Conservation (phyloP, 768 basidiomycete species). For the Bullera alba region DNA sequence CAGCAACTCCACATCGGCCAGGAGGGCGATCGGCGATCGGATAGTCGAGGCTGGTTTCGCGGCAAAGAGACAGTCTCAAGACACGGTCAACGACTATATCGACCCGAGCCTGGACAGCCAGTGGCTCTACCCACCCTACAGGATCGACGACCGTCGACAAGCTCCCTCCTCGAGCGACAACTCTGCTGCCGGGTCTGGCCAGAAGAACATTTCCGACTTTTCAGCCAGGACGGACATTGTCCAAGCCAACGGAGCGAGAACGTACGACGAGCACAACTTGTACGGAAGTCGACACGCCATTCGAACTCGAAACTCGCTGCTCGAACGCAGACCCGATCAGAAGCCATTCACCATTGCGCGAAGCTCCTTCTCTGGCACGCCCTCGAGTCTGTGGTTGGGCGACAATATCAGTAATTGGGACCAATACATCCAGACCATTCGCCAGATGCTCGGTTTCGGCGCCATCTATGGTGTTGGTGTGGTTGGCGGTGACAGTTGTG, state of each 20-base stretch:
- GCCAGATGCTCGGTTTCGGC: constrained; percentile 71
- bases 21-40: background rate
- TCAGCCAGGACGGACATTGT: constrained; percentile 9
- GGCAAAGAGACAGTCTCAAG: background rate
- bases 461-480: constrained; percentile 61
- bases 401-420: constrained; percentile 69
- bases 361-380: constrained; percentile 27
- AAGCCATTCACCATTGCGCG: constrained; percentile 50
- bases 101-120: constrained; percentile 5
- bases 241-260: constrained; percentile 8
- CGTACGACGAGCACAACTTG: constrained; percentile 9
- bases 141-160: constrained; percentile 6
- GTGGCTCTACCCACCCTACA: constrained; percentile 12
- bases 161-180: constrained; percentile 1
- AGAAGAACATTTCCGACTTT: constrained; percentile 10
- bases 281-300: constrained; percentile 4
- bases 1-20: background rate
- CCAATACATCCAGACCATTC: constrained; percentile 61
- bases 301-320: background rate
- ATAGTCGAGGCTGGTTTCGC: background rate
- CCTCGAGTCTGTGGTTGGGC: constrained; percentile 49
- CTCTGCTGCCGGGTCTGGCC: constrained; percentile 2
- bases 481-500: constrained; percentile 70
- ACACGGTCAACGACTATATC: background rate
- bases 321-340: background rate